phyloP scores from a whole-genome alignment of 129 eudicot species.

The Flaveria bidentis region DNA sequence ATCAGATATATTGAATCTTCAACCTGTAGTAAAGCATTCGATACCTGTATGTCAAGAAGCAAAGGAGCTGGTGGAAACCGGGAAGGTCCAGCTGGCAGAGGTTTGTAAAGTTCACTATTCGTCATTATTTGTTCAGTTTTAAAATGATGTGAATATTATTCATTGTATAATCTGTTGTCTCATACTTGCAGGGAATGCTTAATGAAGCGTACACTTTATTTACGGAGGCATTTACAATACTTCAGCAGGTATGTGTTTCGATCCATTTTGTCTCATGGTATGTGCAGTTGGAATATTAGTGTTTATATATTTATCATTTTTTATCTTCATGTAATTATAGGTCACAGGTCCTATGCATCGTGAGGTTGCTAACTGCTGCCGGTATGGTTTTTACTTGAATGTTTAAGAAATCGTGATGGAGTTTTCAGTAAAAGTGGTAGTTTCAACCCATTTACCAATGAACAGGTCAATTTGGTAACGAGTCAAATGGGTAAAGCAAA shows the following conservation, averaged over 20 bases:
- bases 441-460: background rate
- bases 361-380: conserved; percentile 97
- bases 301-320: conserved; percentile 6
- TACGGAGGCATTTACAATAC: conserved; percentile 89
- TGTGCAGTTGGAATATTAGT: background rate
- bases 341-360: conserved; percentile 99
- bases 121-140: background rate
- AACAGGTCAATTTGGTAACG: background rate
- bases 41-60: conserved; percentile 93
- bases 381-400: conserved; percentile 45
- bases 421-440: background rate
- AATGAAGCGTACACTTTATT: conserved; percentile 84
- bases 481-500: background rate
- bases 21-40: conserved; percentile 90
- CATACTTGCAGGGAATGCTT: conserved; percentile 82
- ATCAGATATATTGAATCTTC: conserved; percentile 73
- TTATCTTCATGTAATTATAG: conserved; percentile 34
- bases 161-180: background rate
- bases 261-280: background rate
- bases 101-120: conserved; percentile 32
- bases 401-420: background rate
- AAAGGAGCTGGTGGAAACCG: conserved; percentile 90
- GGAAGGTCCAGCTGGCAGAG: conserved; percentile 95
- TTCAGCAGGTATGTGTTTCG: conserved; percentile 79
- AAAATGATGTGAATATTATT: background rate